Conservation (phyloP, 495 filamentous ascomycete species). For the Hypoxylon perforatum region DNA sequence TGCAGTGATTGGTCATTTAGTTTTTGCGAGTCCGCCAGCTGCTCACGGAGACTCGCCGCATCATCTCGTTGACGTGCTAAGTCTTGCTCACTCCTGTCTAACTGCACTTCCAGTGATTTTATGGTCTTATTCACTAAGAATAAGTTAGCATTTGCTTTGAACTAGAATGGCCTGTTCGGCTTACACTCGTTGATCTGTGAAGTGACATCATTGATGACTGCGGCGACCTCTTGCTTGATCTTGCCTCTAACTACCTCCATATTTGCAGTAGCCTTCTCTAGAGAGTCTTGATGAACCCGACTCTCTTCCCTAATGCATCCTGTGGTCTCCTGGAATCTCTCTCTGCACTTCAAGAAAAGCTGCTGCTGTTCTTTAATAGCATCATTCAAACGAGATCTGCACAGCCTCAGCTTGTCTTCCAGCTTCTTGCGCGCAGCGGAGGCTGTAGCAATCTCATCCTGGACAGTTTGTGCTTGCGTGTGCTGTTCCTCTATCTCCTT, state of each 20-base stretch:
- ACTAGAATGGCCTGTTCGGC: constrained; percentile 1
- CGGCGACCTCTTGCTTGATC: constrained; percentile 47
- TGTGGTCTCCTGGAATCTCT: constrained; percentile 42
- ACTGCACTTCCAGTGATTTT: constrained; percentile 30
- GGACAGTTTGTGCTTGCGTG: constrained; percentile 34
- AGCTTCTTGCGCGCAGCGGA: constrained; percentile 33
- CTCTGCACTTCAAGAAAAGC: constrained; percentile 46
- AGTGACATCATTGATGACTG: constrained; percentile 41
- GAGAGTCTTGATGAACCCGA: constrained; percentile 16
- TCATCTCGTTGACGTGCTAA: constrained; percentile 43
- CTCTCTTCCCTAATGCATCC: constrained; percentile 39
- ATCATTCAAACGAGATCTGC: constrained; percentile 47
- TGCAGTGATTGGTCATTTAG: constrained; percentile 43
- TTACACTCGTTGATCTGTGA: constrained; percentile 44
- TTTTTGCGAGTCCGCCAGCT: constrained; percentile 43
- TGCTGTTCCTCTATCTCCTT: constrained; percentile 30
- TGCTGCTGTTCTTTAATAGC: constrained; percentile 54
- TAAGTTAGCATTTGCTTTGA: constrained; percentile 3
- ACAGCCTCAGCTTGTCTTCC: constrained; percentile 45
- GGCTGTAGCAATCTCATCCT: constrained; percentile 36
- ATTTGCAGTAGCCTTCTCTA: constrained; percentile 42
- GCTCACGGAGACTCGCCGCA: constrained; percentile 34
- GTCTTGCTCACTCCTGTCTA: constrained; percentile 46
- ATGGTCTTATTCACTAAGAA: constrained; percentile 45
- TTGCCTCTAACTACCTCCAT: constrained; percentile 47